These are phyloP conservation scores for Tephrocybe sp. DNA, from an alignment of 768 basidiomycete species.

Conservation along the genomic window DNA sequence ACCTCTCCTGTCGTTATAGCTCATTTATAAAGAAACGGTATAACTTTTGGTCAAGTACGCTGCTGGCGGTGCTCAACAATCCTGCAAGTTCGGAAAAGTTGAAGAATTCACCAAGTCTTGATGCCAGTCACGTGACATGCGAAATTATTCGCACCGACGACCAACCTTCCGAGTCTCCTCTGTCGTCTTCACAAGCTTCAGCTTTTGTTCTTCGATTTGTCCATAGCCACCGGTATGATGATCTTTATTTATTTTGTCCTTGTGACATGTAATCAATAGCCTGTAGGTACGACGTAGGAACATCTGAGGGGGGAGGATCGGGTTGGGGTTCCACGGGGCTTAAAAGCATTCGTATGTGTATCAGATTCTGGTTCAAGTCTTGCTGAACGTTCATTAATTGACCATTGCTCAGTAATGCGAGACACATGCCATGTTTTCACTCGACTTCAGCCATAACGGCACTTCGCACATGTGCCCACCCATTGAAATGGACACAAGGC, in stretches of 20 bases:
- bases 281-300: neutral
- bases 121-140: neutral
- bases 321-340: neutral
- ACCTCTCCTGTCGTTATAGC: conserved; percentile 52
- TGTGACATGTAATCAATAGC: neutral
- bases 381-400: neutral
- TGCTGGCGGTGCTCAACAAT: conserved; percentile 4
- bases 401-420: conserved; percentile 47
- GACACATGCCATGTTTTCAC: conserved; percentile 72
- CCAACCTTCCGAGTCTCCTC: too few species aligned
- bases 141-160: too few species aligned
- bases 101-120: neutral
- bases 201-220: too few species aligned
- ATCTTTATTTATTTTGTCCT: too few species aligned
- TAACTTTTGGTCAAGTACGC: conserved; percentile 13
- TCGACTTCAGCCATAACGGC: conserved; percentile 48
- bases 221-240: neutral
- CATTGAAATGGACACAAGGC: neutral
- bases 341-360: conserved; percentile 15
- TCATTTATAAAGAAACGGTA: conserved; percentile 41
- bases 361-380: neutral
- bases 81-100: neutral
- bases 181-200: too few species aligned
- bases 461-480: conserved; percentile 16
- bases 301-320: neutral